These are phyloP conservation scores for Verticillium dahliae DNA, from an alignment of 2,329 filamentous ascomycete species.

Conservation along the genomic window DNA sequence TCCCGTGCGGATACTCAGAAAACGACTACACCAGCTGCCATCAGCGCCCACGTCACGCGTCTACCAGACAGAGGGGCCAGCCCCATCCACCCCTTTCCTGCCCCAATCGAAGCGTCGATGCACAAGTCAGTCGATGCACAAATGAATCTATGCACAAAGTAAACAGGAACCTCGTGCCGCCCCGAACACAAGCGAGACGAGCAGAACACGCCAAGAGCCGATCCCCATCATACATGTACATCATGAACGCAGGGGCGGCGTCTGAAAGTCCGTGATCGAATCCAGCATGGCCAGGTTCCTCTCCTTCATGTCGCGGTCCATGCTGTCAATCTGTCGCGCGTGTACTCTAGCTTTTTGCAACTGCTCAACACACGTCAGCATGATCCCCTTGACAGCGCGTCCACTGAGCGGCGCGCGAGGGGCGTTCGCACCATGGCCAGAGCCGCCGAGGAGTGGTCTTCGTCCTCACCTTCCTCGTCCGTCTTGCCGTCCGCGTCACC, in stretches of 20 bases:
- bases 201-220: not conserved
- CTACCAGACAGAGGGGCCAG: not conserved
- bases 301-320: slow-evolving; percentile 51
- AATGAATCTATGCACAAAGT: not conserved
- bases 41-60: not conserved
- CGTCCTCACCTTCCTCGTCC: slow-evolving; percentile 48
- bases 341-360: slow-evolving; percentile 24
- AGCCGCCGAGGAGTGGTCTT: slow-evolving; percentile 58
- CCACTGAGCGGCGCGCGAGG: slow-evolving; percentile 35
- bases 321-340: slow-evolving; percentile 42
- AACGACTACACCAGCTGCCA: not conserved
- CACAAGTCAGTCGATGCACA: too few relatives aligned
- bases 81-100: not conserved
- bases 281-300: slow-evolving; percentile 35
- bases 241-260: slow-evolving; percentile 2
- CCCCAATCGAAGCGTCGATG: not conserved
- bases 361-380: slow-evolving; percentile 16
- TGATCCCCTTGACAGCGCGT: slow-evolving; percentile 13
- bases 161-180: not conserved
- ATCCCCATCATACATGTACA: not conserved
- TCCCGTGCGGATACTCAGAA: not conserved
- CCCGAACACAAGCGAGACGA: not conserved
- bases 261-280: slow-evolving; percentile 14
- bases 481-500: slow-evolving; percentile 27
- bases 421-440: slow-evolving; percentile 59